Evolutionary conservation across 345 rosid genomes (phyloP).

Genomic region (Passiflora organensis): DNA sequence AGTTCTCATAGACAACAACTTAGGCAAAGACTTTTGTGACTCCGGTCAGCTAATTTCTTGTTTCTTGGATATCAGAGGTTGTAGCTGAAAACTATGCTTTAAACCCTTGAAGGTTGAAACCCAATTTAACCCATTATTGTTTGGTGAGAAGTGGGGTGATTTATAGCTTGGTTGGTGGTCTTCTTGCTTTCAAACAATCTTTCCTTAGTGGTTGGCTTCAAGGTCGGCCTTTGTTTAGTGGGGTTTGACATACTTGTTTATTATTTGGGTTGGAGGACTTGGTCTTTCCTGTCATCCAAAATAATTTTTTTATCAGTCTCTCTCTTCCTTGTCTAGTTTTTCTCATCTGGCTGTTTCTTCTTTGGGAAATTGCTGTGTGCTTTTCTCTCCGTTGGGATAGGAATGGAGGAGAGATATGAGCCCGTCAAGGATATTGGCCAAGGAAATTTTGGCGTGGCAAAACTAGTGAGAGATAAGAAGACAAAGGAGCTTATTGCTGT

Average conservation of each 20-base stretch:
- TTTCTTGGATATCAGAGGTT: too few species aligned
- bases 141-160: constrained; percentile 1
- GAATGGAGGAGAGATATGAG: constrained; percentile 50
- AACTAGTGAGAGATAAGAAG: constrained; percentile 73
- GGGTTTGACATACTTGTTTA: not conserved
- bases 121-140: not conserved
- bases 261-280: not conserved
- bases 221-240: not conserved
- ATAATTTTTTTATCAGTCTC: not conserved
- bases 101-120: too few species aligned
- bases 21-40: too few species aligned
- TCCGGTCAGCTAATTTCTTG: too few species aligned
- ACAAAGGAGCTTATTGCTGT: constrained; percentile 86
- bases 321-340: not conserved
- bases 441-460: constrained; percentile 91
- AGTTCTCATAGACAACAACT: too few species aligned
- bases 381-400: not conserved
- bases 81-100: too few species aligned
- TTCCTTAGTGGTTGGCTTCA: not conserved
- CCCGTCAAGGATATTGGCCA: constrained; percentile 74
- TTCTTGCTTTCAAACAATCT: constrained; percentile 10
- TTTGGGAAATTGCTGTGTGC: not conserved
- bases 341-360: not conserved
- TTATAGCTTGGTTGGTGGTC: constrained; percentile 1
- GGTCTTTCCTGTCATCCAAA: not conserved